Evolutionary conservation across 139 green algal species (phyloP).

Genomic region (Desmodesmus armatus): DNA sequence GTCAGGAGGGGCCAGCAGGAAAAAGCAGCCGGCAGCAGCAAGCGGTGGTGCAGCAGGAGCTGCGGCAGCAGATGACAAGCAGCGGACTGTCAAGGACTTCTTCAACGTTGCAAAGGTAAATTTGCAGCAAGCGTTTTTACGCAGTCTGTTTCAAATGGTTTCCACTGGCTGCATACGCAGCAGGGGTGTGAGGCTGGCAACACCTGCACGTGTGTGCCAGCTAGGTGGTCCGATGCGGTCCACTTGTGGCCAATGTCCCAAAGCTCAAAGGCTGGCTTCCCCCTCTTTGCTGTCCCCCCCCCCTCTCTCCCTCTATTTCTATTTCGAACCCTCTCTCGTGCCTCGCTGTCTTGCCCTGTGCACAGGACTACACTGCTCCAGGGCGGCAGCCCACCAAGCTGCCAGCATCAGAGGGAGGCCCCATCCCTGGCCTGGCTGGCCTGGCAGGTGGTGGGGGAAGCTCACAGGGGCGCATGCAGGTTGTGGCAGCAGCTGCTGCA

Average conservation of each 20-base stretch:
- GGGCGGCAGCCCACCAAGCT: background rate
- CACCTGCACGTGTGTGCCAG: too few relatives aligned
- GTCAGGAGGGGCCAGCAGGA: slow-evolving; percentile 1
- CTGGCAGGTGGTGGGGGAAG: background rate
- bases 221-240: too few relatives aligned
- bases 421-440: slow-evolving; percentile 35
- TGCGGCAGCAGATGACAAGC: background rate
- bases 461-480: background rate
- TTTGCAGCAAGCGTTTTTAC: too few relatives aligned
- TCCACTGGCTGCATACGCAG: too few relatives aligned
- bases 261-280: too few relatives aligned
- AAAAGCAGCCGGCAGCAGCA: slow-evolving; percentile 34
- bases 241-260: too few relatives aligned
- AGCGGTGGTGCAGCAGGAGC: background rate
- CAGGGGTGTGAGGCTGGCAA: too few relatives aligned
- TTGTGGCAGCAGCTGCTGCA: background rate
- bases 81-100: slow-evolving; percentile 35
- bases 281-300: too few relatives aligned
- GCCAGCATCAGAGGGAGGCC: background rate
- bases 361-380: slow-evolving; percentile 13
- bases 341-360: too few relatives aligned
- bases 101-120: slow-evolving; percentile 26
- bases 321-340: too few relatives aligned
- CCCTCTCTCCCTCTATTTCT: too few relatives aligned
- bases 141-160: too few relatives aligned